Evolutionary conservation across 164 flowering plant species (phyloP), one percentile per base, ranked within the genome.

Genomic region (Berberis vulgaris): DNA sequence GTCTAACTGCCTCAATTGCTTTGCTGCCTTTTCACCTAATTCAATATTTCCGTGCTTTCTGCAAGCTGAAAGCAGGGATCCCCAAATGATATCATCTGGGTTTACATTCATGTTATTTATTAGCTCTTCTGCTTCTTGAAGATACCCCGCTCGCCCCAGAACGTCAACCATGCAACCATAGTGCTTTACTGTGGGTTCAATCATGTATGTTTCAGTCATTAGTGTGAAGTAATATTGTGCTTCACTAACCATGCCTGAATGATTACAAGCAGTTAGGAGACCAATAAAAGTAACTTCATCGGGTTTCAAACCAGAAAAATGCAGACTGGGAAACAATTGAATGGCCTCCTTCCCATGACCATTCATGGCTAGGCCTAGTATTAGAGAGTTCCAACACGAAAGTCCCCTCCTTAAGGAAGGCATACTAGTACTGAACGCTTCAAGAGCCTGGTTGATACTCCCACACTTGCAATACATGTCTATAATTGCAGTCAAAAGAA

Each of bases 391-490:
- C 95, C 96, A 88, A 69, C 84, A 69, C 1, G 95, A 85, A 49
- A 88, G 61, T 12, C 79, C 82, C 65, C 68, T 84, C 7, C 38
- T 55, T 2, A 83, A 76, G 39, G 68, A 62, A 0, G 50, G 59
- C 9, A 68, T 26, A 26, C 26, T 26, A 26, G 26, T 26, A 26
- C 26, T 67, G 57, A 88, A 91, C 57, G 82, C 81, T 49, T 63
- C 67, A 41, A 71, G 55, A 50, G 89, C 96, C 71, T 74, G 75
- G 1, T 70, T 79, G 57, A 82, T 58, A 52, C 73, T 52, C 40
- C 97, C 93, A 65, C 94, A 85, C 71, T 85, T 91, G 78, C 83
- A 81, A 62, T 84, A 86, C 97, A 91, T 91, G 71, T 88, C 85
- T 43, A 88, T 75, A 42, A 86, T 71, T 3, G 91, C 84, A 5